Conservation (phyloP, 2,329 filamentous ascomycete genomes). For the Stemphylium beticola region DNA sequence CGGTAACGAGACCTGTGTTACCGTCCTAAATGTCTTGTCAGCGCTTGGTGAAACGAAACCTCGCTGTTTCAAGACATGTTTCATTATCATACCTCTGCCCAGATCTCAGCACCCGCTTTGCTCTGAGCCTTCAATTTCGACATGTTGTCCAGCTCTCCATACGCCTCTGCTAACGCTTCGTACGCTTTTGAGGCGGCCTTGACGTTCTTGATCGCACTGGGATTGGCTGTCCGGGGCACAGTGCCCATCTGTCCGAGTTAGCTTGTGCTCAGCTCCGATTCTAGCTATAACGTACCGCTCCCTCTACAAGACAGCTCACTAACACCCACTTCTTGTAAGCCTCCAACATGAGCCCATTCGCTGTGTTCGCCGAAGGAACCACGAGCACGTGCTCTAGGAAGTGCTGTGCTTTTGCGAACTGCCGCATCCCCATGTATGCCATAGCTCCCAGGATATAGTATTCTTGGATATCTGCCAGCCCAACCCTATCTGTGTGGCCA, state of each 20-base stretch:
- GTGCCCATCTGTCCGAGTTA: slow-evolving; percentile 50
- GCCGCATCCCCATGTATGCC: slow-evolving; percentile 53
- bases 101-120: slow-evolving; percentile 64
- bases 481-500: slow-evolving; percentile 64
- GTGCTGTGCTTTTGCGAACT: slow-evolving; percentile 53
- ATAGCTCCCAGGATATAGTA: slow-evolving; percentile 59
- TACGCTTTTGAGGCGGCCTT: slow-evolving; percentile 71
- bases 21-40: slow-evolving; percentile 61
- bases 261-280: neutral
- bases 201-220: slow-evolving; percentile 62
- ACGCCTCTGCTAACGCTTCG: slow-evolving; percentile 70
- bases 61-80: slow-evolving; percentile 12
- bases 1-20: slow-evolving; percentile 72
- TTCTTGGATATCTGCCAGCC: slow-evolving; percentile 59
- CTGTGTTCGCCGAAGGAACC: slow-evolving; percentile 68
- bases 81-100: slow-evolving; percentile 60
- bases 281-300: slow-evolving; percentile 56
- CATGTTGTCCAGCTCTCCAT: slow-evolving; percentile 58
- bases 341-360: slow-evolving; percentile 82
- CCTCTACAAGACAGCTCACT: slow-evolving; percentile 73
- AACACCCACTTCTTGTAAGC: slow-evolving; percentile 93
- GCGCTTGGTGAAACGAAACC: slow-evolving; percentile 18
- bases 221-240: slow-evolving; percentile 64
- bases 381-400: slow-evolving; percentile 59
- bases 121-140: slow-evolving; percentile 68